A percentile compares a stretch with the other conserved stretches of the same genome.
These are phyloP conservation scores for Stachybotrys chlorohalonatus DNA, from an alignment of 2,329 filamentous ascomycete species.

Conservation along the genomic window DNA sequence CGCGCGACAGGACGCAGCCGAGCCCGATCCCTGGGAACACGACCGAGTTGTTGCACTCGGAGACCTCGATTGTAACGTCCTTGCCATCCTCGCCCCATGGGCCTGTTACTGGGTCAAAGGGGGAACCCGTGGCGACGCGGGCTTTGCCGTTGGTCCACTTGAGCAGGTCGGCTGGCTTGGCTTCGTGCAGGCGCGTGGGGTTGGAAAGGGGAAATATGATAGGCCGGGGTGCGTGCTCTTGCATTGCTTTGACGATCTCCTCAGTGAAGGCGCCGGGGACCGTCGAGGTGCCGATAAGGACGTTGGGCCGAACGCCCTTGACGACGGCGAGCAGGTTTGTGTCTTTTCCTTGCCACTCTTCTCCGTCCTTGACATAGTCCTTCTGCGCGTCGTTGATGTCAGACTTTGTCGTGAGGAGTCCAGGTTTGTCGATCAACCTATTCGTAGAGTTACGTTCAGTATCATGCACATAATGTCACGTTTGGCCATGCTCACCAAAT, in stretches of 20 bases:
- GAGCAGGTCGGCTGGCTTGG: conserved; percentile 65
- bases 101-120: conserved; percentile 64
- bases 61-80: conserved; percentile 40
- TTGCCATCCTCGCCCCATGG: conserved; percentile 39
- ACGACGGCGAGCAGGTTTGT: conserved; percentile 58
- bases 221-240: conserved; percentile 60
- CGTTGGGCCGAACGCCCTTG: conserved; percentile 64
- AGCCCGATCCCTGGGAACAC: conserved; percentile 82
- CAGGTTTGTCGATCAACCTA: conserved; percentile 75
- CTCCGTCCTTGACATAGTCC: conserved; percentile 53
- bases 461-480: neutral
- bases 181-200: conserved; percentile 77
- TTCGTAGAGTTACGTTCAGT: too few species aligned
- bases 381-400: conserved; percentile 60
- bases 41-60: conserved; percentile 84
- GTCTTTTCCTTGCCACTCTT: conserved; percentile 52
- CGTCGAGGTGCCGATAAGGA: conserved; percentile 78
- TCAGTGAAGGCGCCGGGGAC: conserved; percentile 68
- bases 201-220: conserved; percentile 77
- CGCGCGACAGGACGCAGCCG: conserved; percentile 63
- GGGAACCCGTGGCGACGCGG: conserved; percentile 74
- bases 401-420: conserved; percentile 57
- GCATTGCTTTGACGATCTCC: conserved; percentile 67
- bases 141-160: conserved; percentile 71
- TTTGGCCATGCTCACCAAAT: conserved; percentile 53